phyloP scores from a whole-genome alignment of 345 rosid genomes.

The Pistacia atlantica region DNA sequence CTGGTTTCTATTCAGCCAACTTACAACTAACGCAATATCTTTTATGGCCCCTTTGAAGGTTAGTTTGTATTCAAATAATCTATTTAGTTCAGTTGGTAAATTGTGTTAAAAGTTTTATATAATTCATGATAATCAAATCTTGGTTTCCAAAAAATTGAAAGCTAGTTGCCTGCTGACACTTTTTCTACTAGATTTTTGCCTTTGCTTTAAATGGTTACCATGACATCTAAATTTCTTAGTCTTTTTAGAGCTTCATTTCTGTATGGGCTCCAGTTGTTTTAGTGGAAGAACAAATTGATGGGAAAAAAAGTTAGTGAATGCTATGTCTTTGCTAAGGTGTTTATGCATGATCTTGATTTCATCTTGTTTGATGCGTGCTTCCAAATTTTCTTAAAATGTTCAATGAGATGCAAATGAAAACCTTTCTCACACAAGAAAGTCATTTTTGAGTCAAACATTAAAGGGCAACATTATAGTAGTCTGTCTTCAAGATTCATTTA shows the following conservation, averaged over 20 bases:
- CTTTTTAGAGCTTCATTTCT: background rate
- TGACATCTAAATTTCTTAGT: background rate
- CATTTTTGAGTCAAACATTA: background rate
- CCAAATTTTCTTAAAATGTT: background rate
- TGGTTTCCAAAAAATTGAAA: too few species aligned
- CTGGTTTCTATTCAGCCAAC: constrained; percentile 65
- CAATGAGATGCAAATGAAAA: background rate
- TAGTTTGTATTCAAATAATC: constrained; percentile 21
- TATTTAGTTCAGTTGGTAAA: background rate
- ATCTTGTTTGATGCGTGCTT: background rate
- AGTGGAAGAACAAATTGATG: background rate
- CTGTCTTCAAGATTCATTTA: background rate
- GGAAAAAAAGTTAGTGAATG: background rate
- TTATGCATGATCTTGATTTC: background rate
- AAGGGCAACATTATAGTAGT: background rate
- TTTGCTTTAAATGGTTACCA: background rate
- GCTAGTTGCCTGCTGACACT: too few species aligned
- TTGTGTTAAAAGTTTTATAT: background rate
- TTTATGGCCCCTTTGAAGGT: constrained; percentile 98
- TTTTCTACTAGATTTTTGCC: background rate
- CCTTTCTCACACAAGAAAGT: background rate
- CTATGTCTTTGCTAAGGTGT: background rate
- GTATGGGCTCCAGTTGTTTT: background rate
- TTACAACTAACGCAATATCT: constrained; percentile 60
- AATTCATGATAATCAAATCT: too few species aligned